Evolutionary conservation across 2,329 filamentous ascomycete genomes (phyloP), one percentile per base, ranked within the genome.

Genomic region (Colletotrichum abscissum): DNA sequence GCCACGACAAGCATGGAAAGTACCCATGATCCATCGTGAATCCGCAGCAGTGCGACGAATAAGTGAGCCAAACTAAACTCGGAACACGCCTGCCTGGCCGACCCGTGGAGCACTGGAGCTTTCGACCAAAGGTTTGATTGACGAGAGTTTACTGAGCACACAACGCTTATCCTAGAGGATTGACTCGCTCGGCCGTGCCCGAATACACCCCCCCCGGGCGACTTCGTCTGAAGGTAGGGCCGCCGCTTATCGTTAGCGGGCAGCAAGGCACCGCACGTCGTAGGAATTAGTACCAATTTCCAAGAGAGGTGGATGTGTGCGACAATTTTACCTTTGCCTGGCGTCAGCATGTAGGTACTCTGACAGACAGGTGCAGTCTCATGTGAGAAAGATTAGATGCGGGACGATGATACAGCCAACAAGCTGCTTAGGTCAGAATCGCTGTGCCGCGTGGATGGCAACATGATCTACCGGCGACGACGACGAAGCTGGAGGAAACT

Each of bases 341-440:
- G 42, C 42, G 42, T 49, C 42, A 49, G 42, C 42, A 49, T 49
- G 42, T 49, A 35, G 7, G 24, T 14, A 49, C 26, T 22, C 19
- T 8, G 28, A 33, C 33, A 35, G 26, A 24, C 26, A n/a, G 42
- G 4, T 49, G 42, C 28, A 54, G 28, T n/a, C 42, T 58, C 65
- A 59, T 63, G 28, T 42, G 35, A 72, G 65, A 38, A 24, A 63
- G 26, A n/a, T 38, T 58, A 28, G 56, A 69, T 72, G 58, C 57
- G 49, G 57, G 38, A 58, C 46, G 62, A 19, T 63, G 62, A 19
- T 22, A 8, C 33, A 19, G 60, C 49, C 12, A 33, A 62, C 49
- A 49, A 49, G 30, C 42, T 52, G 60, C 42, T 52, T 63, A 24
- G 60, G 24, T 22, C 24, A 22, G 42, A 63, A 52, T 14, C 49